Evolutionary conservation across 441 rosid species (phyloP).

Genomic region (Erodium chrysanthum): DNA sequence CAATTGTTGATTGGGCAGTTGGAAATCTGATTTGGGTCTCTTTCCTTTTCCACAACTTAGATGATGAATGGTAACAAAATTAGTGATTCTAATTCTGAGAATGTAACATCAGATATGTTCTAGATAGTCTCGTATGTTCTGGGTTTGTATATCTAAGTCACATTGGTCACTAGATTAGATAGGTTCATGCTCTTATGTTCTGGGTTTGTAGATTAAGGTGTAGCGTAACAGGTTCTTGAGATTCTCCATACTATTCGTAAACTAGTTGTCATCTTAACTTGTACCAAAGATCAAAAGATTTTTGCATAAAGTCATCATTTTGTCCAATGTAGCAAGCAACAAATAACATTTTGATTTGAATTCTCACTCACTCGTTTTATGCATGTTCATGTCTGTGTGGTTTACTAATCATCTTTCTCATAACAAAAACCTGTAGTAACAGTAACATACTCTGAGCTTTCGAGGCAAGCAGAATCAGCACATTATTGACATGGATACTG

Average conservation of each 20-base stretch:
- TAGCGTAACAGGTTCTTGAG: no score
- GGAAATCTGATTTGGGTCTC: neutral
- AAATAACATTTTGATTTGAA: no score
- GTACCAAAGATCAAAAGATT: no score
- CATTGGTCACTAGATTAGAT: no score
- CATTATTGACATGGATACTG: conserved; percentile 18
- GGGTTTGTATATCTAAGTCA: no score
- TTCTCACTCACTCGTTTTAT: no score
- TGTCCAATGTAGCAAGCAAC: neutral
- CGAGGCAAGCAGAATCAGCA: neutral
- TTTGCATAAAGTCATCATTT: neutral
- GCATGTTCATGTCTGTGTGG: neutral
- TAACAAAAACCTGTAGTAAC: neutral
- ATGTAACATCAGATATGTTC: no score
- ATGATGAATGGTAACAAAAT: neutral
- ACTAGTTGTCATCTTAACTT: no score
- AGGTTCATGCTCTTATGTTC: no score
- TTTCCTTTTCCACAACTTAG: neutral
- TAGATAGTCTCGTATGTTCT: no score
- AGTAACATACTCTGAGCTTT: neutral
- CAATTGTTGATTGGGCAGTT: neutral
- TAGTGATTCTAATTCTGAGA: neutral
- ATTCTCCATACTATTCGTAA: no score
- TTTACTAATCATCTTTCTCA: neutral
- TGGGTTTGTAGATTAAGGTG: neutral